These are phyloP conservation scores for Ophiostoma ips DNA, from an alignment of 2,329 filamentous ascomycete genomes.

Conservation along the genomic window DNA sequence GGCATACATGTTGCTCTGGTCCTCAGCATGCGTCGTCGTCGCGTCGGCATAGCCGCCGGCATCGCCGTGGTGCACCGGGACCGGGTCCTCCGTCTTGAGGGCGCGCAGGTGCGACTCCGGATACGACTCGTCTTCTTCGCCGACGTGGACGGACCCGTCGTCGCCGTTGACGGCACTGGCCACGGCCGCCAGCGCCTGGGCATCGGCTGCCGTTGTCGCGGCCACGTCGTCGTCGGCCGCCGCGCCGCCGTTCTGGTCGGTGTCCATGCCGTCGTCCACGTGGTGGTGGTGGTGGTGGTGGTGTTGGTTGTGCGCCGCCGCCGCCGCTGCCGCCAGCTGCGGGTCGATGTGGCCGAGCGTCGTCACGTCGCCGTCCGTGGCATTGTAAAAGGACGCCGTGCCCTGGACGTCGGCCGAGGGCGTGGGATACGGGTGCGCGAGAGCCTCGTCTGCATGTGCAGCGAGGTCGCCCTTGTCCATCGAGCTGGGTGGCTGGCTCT, in stretches of 20 bases:
- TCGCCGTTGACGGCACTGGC: neutral
- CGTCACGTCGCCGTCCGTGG: conserved; percentile 5
- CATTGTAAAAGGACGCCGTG: conserved; percentile 27
- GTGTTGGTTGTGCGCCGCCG: too few relatives aligned
- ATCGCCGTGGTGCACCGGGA: neutral
- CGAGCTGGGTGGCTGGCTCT: too few relatives aligned
- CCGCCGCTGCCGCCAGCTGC: conserved; percentile 14
- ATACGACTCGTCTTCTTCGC: conserved; percentile 7
- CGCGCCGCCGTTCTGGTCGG: conserved; percentile 2
- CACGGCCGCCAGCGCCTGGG: conserved; percentile 2
- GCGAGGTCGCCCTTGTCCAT: conserved; percentile 21
- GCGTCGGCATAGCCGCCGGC: neutral
- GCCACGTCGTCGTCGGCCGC: neutral
- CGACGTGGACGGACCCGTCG: neutral
- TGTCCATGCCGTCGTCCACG: conserved; percentile 14
- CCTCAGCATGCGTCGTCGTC: neutral
- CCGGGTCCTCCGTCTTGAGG: conserved; percentile 10
- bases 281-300: too few relatives aligned
- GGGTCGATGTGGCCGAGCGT: conserved; percentile 19
- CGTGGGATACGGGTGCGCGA: conserved; percentile 31
- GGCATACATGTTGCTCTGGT: conserved; percentile 3
- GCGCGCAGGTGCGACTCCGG: conserved; percentile 13
- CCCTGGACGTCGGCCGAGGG: conserved; percentile 31
- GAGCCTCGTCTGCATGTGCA: conserved; percentile 23
- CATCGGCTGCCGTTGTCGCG: conserved; percentile 8